Evolutionary conservation across 2,329 filamentous ascomycete genomes (phyloP).

Genomic region (Ceratocystis destructans): DNA sequence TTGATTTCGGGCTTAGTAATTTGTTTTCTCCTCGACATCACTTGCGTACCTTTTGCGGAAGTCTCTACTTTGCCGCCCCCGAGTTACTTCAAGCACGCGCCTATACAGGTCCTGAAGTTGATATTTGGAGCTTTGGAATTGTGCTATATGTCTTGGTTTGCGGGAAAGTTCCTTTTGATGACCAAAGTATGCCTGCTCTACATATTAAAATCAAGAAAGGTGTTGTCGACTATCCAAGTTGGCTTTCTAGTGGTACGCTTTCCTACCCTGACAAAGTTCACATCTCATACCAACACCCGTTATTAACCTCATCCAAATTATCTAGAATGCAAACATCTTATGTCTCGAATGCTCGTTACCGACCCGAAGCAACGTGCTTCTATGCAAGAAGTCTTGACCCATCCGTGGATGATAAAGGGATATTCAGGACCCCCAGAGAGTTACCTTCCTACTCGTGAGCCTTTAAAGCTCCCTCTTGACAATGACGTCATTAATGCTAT

Average conservation of each 20-base stretch:
- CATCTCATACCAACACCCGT: too few species aligned
- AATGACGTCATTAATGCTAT: conserved; percentile 75
- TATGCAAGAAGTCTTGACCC: conserved; percentile 81
- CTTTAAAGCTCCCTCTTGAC: conserved; percentile 73
- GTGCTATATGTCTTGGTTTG: conserved; percentile 95
- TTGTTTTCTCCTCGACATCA: conserved; percentile 75
- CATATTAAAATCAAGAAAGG: conserved; percentile 99
- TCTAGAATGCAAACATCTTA: conserved; percentile 80
- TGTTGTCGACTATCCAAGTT: conserved; percentile 85
- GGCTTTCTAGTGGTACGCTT: conserved; percentile 74
- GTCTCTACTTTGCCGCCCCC: conserved; percentile 92
- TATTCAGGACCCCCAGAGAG: conserved; percentile 81
- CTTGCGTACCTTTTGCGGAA: conserved; percentile 93
- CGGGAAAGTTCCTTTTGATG: conserved; percentile 95
- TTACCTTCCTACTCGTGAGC: conserved; percentile 68
- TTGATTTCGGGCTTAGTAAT: conserved; percentile 95
- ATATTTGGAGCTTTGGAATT: conserved; percentile 98
- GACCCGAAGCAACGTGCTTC: conserved; percentile 78
- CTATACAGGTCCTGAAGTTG: conserved; percentile 92
- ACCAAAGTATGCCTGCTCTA: conserved; percentile 96
- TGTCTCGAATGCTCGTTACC: conserved; percentile 90
- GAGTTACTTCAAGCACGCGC: conserved; percentile 86
- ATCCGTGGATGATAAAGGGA: conserved; percentile 92
- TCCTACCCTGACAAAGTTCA: background rate
- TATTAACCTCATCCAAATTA: conserved; percentile 6